Percentiles rank a stretch among this genome's conserved stretches.
phyloP scores from a whole-genome alignment of 163 green algal genomes.

The Scenedesmus sp. region DNA sequence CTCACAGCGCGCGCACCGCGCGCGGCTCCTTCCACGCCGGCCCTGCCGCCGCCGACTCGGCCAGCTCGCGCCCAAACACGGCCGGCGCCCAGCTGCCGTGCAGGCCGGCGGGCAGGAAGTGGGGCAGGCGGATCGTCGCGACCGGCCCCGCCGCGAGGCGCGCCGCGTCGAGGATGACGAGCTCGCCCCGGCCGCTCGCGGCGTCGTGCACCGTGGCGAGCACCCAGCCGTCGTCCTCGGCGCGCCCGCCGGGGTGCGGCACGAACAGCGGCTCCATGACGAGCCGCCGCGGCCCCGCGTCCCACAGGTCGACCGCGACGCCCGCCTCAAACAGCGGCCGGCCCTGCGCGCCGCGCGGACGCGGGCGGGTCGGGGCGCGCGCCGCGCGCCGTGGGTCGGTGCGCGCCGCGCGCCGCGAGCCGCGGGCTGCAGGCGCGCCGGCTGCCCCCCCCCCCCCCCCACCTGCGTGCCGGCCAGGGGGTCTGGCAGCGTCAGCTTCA shows the following conservation, averaged over 20 bases:
- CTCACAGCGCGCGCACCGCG: conserved; percentile 17
- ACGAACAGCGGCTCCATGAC: conserved; percentile 74
- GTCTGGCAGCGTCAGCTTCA: conserved; percentile 36
- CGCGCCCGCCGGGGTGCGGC: conserved; percentile 36
- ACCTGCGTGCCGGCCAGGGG: conserved; percentile 28
- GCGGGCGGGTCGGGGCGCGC: neutral
- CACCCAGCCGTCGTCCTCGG: conserved; percentile 77
- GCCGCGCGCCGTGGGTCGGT: too few species aligned
- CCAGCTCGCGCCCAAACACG: neutral
- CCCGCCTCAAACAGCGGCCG: neutral
- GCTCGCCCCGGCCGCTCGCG: conserved; percentile 49
- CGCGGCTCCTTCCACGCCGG: conserved; percentile 26
- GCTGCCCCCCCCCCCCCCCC: neutral
- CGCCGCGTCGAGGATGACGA: conserved; percentile 70
- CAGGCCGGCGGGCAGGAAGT: conserved; percentile 56
- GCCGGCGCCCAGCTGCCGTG: conserved; percentile 54
- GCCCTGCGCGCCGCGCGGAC: neutral
- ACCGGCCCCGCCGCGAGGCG: conserved; percentile 51
- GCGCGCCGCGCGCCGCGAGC: neutral
- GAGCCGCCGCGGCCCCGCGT: conserved; percentile 29
- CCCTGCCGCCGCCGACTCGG: neutral
- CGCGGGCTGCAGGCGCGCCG: neutral
- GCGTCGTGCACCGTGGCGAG: conserved; percentile 67
- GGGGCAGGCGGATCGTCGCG: conserved; percentile 61
- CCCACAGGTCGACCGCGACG: neutral